Evolutionary conservation across 2,329 filamentous ascomycete genomes (phyloP), one percentile per base, ranked within the genome.

Genomic region (Anthostomella pinea): DNA sequence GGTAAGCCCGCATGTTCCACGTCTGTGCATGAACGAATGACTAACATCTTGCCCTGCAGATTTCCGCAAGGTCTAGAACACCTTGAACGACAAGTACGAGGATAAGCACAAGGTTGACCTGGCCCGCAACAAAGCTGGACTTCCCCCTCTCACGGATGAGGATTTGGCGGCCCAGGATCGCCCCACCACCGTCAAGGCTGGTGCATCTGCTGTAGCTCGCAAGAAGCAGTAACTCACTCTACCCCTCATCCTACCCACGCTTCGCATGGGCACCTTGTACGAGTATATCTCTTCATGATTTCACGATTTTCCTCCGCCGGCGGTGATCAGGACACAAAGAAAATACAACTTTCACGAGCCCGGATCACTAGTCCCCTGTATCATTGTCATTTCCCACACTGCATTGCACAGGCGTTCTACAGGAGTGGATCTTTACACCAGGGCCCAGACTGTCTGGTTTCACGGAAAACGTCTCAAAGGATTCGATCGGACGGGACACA

Each of bases 361-460:
- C 37, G 30, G 20, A 19, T 20, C n/a, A 25, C 13, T 29, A 30
- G 36, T 42, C 48, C 37, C 30, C 30, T 60, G 58, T 59, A 58
- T 46, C 48, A 57, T 58, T 56, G 48, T 41, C 44, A 46, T 56
- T 53, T 48, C 38, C 33, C 40, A 49, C 48, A 51, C 54, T 69
- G 74, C 74, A 77, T 78, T 73, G 74, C 75, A 77, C 54, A 62
- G 75, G 75, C 75, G 75, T 79, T 77, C 35, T 45, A 53, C 51
- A 51, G 54, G 53, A 30, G 48, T 39, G 54, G 46, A 39, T 45
- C 38, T 54, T 44, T 54, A 50, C 39, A 56, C 34, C 40, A 38
- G 35, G 46, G 49, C 34, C 30, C 39, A 48, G 52, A 46, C 39
- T 48, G 44, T 41, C 48, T 42, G 44, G 35, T 48, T 51, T 40